These are phyloP conservation scores for Inosperma sp. DNA, from an alignment of 768 basidiomycete species.

Conservation along the genomic window DNA sequence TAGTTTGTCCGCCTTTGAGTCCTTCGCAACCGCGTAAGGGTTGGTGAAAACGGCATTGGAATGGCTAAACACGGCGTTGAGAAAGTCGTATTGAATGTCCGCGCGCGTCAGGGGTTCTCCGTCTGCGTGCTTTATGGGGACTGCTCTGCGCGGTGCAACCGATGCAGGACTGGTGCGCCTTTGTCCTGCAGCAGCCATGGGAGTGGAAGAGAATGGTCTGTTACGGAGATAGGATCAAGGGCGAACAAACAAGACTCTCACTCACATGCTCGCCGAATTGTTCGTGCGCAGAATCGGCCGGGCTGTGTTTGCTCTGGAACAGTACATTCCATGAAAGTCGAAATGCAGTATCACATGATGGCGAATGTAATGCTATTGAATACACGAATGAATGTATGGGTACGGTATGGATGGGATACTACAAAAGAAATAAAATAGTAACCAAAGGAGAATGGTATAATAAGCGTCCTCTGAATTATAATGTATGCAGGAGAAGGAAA, in stretches of 20 bases:
- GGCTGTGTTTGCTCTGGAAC: neutral
- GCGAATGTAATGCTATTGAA: neutral
- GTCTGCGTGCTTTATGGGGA: conserved; percentile 52
- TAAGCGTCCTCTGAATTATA: conserved; percentile 12
- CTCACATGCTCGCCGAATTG: neutral
- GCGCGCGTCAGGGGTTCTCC: conserved; percentile 61
- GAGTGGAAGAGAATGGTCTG: conserved; percentile 1
- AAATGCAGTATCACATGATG: too few relatives aligned
- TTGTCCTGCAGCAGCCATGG: conserved; percentile 32
- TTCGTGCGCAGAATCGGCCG: neutral
- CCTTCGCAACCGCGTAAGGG: conserved; percentile 30
- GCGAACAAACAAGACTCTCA: conserved; percentile 1
- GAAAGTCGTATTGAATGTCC: conserved; percentile 78
- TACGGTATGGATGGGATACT: too few relatives aligned
- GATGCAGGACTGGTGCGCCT: conserved; percentile 35
- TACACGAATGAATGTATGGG: neutral
- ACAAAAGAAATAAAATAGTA: too few relatives aligned
- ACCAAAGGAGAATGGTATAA: conserved; percentile 1
- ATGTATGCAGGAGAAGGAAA: conserved; percentile 2
- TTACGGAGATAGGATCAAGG: neutral
- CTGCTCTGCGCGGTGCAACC: conserved; percentile 35
- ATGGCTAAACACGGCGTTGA: conserved; percentile 73
- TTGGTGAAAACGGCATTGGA: conserved; percentile 50
- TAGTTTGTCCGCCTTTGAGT: conserved; percentile 29
- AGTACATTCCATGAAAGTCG: too few relatives aligned